A percentile compares a stretch with the other conserved stretches of the same genome.
phyloP scores from a whole-genome alignment of 2,329 filamentous ascomycete genomes.

The Fusarium sp. region DNA sequence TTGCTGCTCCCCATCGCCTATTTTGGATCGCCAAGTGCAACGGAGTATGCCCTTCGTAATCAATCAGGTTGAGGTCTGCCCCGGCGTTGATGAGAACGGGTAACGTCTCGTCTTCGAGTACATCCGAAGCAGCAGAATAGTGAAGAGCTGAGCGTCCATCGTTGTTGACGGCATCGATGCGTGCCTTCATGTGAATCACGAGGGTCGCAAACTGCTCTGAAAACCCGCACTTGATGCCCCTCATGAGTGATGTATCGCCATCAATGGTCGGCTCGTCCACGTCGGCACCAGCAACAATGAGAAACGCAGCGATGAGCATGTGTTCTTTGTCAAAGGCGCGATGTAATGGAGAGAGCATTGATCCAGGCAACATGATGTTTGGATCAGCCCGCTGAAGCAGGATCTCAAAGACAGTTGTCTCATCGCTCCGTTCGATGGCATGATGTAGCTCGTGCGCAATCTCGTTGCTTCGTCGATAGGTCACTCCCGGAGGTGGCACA shows the following conservation, averaged over 20 bases:
- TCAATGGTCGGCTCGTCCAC: conserved; percentile 45
- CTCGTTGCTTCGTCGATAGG: conserved; percentile 37
- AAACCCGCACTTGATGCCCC: conserved; percentile 45
- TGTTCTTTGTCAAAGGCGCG: conserved; percentile 43
- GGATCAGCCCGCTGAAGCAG: conserved; percentile 42
- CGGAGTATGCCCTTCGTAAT: conserved; percentile 42
- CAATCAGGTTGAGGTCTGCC: conserved; percentile 40
- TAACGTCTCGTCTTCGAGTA: conserved; percentile 44
- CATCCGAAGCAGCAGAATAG: conserved; percentile 44
- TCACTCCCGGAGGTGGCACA: conserved; percentile 36
- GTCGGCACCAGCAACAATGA: conserved; percentile 44
- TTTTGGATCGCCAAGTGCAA: conserved; percentile 42
- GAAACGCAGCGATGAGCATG: conserved; percentile 44
- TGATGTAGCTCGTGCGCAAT: conserved; percentile 39
- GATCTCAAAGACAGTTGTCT: conserved; percentile 42
- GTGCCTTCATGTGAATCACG: conserved; percentile 39
- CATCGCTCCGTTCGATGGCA: conserved; percentile 41
- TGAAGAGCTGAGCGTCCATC: conserved; percentile 42
- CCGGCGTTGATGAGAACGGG: conserved; percentile 39
- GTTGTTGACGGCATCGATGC: conserved; percentile 41
- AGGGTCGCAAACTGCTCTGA: conserved; percentile 45
- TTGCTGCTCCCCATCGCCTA: conserved; percentile 38
- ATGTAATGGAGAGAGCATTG: conserved; percentile 45
- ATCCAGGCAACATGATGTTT: conserved; percentile 42
- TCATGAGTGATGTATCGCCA: conserved; percentile 43